Evolutionary conservation across 495 filamentous ascomycete species (phyloP).

Genomic region (Xylaria palmicola): DNA sequence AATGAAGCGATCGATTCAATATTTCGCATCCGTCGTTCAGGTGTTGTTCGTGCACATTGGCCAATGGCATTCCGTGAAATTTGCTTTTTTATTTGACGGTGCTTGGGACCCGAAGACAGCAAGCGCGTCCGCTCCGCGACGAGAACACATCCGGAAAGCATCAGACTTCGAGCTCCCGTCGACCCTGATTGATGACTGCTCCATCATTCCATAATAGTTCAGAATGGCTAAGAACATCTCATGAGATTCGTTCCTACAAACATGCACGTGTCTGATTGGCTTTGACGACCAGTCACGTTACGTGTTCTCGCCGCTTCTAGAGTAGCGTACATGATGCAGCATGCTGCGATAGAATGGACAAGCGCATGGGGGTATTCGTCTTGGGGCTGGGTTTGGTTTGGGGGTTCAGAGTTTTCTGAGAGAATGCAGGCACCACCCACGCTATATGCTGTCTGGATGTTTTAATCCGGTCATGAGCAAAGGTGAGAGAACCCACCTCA

Average conservation of each 20-base stretch:
- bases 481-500: not conserved
- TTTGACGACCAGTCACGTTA: not conserved
- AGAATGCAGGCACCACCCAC: too few relatives aligned
- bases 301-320: not conserved
- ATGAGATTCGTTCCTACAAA: not conserved
- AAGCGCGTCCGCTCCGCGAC: not conserved
- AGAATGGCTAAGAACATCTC: not conserved
- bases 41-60: not conserved
- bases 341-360: not conserved
- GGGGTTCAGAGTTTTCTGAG: not conserved
- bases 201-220: not conserved
- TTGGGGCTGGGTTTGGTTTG: not conserved
- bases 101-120: not conserved
- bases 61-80: slow-evolving; percentile 1
- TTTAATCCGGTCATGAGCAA: too few relatives aligned
- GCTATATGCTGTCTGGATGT: too few relatives aligned
- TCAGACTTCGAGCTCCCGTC: not conserved
- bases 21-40: not conserved
- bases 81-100: slow-evolving; percentile 2
- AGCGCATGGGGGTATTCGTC: not conserved
- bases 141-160: not conserved
- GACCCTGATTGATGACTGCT: not conserved
- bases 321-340: not conserved
- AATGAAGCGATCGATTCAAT: slow-evolving; percentile 8
- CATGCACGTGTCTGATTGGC: not conserved